These are phyloP conservation scores for slime mould (Dictyostelium discoideum) DNA, from an alignment of 78 protist genomes.

Conservation along the genomic window dicty_2.7 NC_007091.3:3772501-3773000, in stretches of 20 bases:
- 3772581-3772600: slow-evolving; percentile 77
- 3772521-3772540: slow-evolving; percentile 53
- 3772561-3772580: slow-evolving; percentile 40
- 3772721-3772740: slow-evolving; percentile 28
- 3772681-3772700: slow-evolving; percentile 53
- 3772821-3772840: slow-evolving; percentile 63
- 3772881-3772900: slow-evolving; percentile 79
- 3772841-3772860: not conserved
- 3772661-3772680: slow-evolving; percentile 61
- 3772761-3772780: slow-evolving; percentile 77
- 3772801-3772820: slow-evolving; percentile 82
- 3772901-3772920: not conserved
- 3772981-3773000: slow-evolving; percentile 12
- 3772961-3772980: slow-evolving; percentile 68
- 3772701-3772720: slow-evolving; percentile 4
- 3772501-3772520: slow-evolving; percentile 17
- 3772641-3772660: slow-evolving; percentile 40
- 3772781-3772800: slow-evolving; percentile 71
- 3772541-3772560: slow-evolving; percentile 59
- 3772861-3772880: slow-evolving; percentile 82
- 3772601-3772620: slow-evolving; percentile 68
- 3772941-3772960: slow-evolving; percentile 24
- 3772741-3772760: slow-evolving; percentile 34
- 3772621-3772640: slow-evolving; percentile 75
- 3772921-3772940: slow-evolving; percentile 22